These are phyloP conservation scores for Emericellopsis atlantica DNA, from an alignment of 2,329 filamentous ascomycete genomes.

Conservation along the genomic window DNA sequence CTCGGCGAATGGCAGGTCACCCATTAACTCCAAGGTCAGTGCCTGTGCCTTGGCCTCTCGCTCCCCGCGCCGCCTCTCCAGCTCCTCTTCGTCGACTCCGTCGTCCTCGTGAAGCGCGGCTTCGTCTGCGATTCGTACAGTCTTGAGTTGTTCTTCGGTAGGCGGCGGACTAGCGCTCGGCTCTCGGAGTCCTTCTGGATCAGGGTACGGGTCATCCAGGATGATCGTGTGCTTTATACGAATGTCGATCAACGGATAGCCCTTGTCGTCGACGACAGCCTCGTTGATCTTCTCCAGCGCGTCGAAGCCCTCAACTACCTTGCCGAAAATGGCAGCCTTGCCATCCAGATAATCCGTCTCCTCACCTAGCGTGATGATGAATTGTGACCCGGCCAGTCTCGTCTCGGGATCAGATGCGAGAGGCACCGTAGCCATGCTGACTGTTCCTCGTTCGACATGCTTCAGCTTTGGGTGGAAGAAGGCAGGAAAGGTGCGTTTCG, in stretches of 20 bases:
- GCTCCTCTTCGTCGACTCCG: slow-evolving; percentile 60
- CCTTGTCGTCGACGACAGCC: slow-evolving; percentile 75
- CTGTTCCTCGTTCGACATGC: slow-evolving; percentile 78
- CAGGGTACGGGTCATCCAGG: slow-evolving; percentile 83
- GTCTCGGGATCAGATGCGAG: slow-evolving; percentile 65
- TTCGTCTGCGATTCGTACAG: slow-evolving; percentile 83
- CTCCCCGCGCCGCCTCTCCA: slow-evolving; percentile 70
- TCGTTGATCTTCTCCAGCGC: slow-evolving; percentile 86
- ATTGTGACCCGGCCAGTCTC: slow-evolving; percentile 78
- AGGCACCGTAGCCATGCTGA: slow-evolving; percentile 93
- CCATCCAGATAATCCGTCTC: slow-evolving; percentile 84
- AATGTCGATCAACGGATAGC: slow-evolving; percentile 85
- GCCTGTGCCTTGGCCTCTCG: slow-evolving; percentile 89
- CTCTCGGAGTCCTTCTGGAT: slow-evolving; percentile 64
- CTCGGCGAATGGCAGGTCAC: slow-evolving; percentile 92
- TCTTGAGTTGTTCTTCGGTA: slow-evolving; percentile 74
- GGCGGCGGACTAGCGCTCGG: slow-evolving; percentile 72
- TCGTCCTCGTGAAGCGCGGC: slow-evolving; percentile 67
- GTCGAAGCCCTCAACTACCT: slow-evolving; percentile 93
- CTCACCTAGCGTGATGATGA: slow-evolving; percentile 83
- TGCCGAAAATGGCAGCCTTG: slow-evolving; percentile 89
- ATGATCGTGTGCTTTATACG: slow-evolving; percentile 86
- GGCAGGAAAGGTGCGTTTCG: slow-evolving; percentile 69
- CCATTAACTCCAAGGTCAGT: slow-evolving; percentile 93
- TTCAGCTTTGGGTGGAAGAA: slow-evolving; percentile 79